Evolutionary conservation across 108 stramenopile genomes (phyloP).

Genomic region (Aureococcus anophagefferens): DNA sequence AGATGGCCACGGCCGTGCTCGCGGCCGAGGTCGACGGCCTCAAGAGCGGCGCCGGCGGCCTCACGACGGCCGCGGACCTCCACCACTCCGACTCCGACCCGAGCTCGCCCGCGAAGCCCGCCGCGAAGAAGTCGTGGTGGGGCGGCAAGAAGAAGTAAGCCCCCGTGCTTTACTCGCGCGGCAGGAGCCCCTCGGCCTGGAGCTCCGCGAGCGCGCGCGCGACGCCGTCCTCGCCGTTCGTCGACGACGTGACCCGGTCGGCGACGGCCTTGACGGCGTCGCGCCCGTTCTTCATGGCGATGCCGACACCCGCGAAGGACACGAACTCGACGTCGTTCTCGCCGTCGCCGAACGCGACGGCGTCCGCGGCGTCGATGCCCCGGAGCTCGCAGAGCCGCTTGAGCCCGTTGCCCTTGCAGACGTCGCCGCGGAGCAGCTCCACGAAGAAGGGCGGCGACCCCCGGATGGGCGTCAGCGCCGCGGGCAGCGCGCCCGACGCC

Average conservation of each 20-base stretch:
- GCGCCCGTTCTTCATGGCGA: constrained; percentile 64
- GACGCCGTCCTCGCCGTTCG: constrained; percentile 61
- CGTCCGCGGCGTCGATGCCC: constrained; percentile 30
- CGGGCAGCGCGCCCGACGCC: background rate
- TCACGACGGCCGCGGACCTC: too few species aligned
- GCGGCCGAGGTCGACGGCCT: too few species aligned
- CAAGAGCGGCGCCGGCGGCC: too few species aligned
- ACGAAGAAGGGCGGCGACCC: constrained; percentile 48
- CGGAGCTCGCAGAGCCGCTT: constrained; percentile 38
- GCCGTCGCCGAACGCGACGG: constrained; percentile 64
- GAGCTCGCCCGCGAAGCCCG: too few species aligned
- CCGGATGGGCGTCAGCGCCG: constrained; percentile 14
- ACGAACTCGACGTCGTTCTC: constrained; percentile 65
- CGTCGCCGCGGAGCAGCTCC: constrained; percentile 44
- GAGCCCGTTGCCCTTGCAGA: constrained; percentile 54
- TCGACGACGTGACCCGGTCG: constrained; percentile 40
- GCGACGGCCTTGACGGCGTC: constrained; percentile 43
- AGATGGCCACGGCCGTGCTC: too few species aligned
- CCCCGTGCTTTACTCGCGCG: background rate
- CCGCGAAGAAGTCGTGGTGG: too few species aligned
- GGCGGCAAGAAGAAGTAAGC: too few species aligned
- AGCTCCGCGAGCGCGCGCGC: background rate
- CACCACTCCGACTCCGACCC: too few species aligned
- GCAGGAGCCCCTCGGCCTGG: background rate
- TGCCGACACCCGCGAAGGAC: constrained; percentile 46